Conservation (phyloP, 1,139 yeast genomes). For the Pichia sp. region DNA sequence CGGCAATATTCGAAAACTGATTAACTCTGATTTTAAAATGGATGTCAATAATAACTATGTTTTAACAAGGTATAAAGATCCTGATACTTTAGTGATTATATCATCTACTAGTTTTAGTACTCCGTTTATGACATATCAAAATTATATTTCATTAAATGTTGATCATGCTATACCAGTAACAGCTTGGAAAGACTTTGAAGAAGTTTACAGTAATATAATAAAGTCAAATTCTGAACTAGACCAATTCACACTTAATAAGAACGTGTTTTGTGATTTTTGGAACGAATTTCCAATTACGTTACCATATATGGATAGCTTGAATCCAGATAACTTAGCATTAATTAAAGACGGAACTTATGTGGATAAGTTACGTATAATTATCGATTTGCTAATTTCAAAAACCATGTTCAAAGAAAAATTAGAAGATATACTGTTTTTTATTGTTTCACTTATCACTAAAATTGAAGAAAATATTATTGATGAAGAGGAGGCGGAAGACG, state of each 20-base stretch:
- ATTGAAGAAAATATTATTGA: slow-evolving; percentile 5
- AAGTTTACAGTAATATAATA: slow-evolving; percentile 2
- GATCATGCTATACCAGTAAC: slow-evolving; percentile 14
- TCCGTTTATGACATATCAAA: slow-evolving; percentile 9
- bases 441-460: slow-evolving; percentile 5
- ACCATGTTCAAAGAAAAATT: slow-evolving; percentile 6
- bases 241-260: slow-evolving; percentile 1
- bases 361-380: slow-evolving; percentile 14
- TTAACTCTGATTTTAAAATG: slow-evolving; percentile 2
- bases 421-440: slow-evolving; percentile 7
- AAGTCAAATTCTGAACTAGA: neutral
- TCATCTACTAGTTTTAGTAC: slow-evolving; percentile 9
- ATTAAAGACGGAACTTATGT: slow-evolving; percentile 11
- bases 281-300: slow-evolving; percentile 7
- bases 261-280: slow-evolving; percentile 7
- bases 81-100: slow-evolving; percentile 8
- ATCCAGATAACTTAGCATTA: slow-evolving; percentile 8
- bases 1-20: neutral
- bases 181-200: slow-evolving; percentile 8
- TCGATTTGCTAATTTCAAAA: slow-evolving; percentile 9
- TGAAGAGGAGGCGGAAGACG: neutral
- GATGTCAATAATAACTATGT: slow-evolving; percentile 5
- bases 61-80: slow-evolving; percentile 9
- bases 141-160: slow-evolving; percentile 10
- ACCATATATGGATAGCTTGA: slow-evolving; percentile 11